Percentiles rank a stretch among this genome's conserved stretches.
phyloP scores from a whole-genome alignment of 345 rosid species.

The Eucalyptus curtisii region DNA sequence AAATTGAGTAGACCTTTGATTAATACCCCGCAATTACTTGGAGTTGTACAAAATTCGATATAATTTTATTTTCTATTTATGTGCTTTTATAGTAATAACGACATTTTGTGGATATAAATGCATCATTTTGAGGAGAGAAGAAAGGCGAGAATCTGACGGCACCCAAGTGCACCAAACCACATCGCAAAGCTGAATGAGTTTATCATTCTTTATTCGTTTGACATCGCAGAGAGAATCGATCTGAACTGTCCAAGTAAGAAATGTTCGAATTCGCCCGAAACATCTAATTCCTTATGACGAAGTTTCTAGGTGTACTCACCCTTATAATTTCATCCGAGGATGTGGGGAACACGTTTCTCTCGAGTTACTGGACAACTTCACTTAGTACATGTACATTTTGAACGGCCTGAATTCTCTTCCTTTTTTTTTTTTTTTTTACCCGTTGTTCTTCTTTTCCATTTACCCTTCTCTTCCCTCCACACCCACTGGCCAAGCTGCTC shows the following conservation, averaged over 20 bases:
- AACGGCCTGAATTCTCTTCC: background rate
- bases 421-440: too few species aligned
- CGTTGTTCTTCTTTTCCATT: too few species aligned
- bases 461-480: too few species aligned
- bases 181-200: background rate
- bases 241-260: background rate
- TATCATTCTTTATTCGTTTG: background rate
- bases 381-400: background rate
- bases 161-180: background rate
- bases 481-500: too few species aligned
- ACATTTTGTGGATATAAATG: background rate
- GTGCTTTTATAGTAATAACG: too few species aligned
- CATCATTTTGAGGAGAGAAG: background rate
- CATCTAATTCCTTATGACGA: background rate
- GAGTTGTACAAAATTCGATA: too few species aligned
- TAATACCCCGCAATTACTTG: too few species aligned
- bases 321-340: background rate
- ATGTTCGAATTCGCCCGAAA: background rate
- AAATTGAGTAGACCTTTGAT: too few species aligned
- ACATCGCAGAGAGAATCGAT: background rate
- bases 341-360: background rate
- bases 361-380: background rate
- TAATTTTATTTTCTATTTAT: too few species aligned
- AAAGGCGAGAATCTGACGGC: background rate
- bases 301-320: background rate